phyloP scores from a whole-genome alignment of 805 yeast genomes.

The Candida maesae region DNA sequence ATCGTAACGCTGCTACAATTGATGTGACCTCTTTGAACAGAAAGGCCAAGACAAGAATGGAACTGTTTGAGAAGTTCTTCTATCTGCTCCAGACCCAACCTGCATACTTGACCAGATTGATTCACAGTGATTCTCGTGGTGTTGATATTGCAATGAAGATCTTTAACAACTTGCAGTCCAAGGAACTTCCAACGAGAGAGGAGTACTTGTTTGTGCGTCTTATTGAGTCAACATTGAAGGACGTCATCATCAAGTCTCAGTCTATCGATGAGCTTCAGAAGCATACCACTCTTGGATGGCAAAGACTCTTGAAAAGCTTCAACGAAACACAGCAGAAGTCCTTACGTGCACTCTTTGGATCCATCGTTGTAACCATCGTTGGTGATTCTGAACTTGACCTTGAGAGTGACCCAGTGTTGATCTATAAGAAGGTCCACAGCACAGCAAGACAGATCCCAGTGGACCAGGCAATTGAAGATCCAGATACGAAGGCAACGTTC shows the following conservation, averaged over 20 bases:
- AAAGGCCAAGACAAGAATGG: constrained; percentile 47
- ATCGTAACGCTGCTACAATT: constrained; percentile 12
- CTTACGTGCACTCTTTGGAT: constrained; percentile 33
- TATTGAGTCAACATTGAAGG: constrained; percentile 30
- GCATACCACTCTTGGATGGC: constrained; percentile 35
- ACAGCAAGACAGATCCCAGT: constrained; percentile 41
- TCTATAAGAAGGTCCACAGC: constrained; percentile 42
- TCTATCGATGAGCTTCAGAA: constrained; percentile 25
- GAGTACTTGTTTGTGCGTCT: constrained; percentile 24
- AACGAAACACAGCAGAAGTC: constrained; percentile 35
- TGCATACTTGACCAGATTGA: constrained; percentile 57
- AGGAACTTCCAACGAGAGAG: constrained; percentile 27
- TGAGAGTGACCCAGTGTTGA: constrained; percentile 74
- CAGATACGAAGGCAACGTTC: constrained; percentile 65
- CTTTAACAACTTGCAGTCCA: constrained; percentile 23
- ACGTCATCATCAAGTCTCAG: constrained; percentile 32
- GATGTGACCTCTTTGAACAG: constrained; percentile 29
- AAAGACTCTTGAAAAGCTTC: constrained; percentile 37
- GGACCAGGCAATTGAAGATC: constrained; percentile 73
- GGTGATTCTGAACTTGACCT: constrained; percentile 45
- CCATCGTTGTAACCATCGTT: constrained; percentile 34
- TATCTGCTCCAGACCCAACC: constrained; percentile 85
- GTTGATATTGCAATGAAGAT: constrained; percentile 27
- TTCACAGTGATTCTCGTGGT: constrained; percentile 33
- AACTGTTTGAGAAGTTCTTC: constrained; percentile 71